phyloP scores from a whole-genome alignment of 768 basidiomycete species.

The Phylloporus arenicola region DNA sequence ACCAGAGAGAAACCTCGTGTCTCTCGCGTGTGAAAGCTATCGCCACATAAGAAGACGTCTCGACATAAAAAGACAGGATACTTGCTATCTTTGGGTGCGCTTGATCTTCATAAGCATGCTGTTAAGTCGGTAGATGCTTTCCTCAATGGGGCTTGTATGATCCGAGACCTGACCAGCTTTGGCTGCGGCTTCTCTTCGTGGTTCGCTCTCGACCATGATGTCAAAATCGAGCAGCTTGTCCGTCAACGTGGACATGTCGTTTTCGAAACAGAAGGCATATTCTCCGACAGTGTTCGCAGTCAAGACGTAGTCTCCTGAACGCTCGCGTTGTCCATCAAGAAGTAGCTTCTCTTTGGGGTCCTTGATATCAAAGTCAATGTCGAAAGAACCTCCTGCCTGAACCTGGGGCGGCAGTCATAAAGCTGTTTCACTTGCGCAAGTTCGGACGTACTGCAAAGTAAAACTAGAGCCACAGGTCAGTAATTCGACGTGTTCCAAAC shows the following conservation, averaged over 20 bases:
- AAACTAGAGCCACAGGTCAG: slow-evolving; percentile 49
- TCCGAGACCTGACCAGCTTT: slow-evolving; percentile 86
- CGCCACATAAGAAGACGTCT: slow-evolving; percentile 1
- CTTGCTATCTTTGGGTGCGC: slow-evolving; percentile 90
- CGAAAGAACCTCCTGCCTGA: slow-evolving; percentile 96
- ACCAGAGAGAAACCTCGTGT: slow-evolving; percentile 92
- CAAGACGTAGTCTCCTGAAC: slow-evolving; percentile 95
- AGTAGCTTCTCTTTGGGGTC: slow-evolving; percentile 86
- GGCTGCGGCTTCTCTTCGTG: slow-evolving; percentile 81
- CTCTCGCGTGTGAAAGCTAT: slow-evolving; percentile 90
- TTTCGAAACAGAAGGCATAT: slow-evolving; percentile 96
- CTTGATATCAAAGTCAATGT: slow-evolving; percentile 89
- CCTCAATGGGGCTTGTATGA: slow-evolving; percentile 90
- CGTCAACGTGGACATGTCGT: slow-evolving; percentile 91
- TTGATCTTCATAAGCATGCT: slow-evolving; percentile 86
- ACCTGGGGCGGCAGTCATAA: slow-evolving; percentile 44
- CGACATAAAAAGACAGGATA: slow-evolving; percentile 10
- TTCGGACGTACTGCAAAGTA: slow-evolving; percentile 81
- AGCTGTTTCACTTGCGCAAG: not conserved
- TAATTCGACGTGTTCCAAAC: not conserved
- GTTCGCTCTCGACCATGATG: slow-evolving; percentile 99
- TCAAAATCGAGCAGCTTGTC: slow-evolving; percentile 94
- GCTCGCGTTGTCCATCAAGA: slow-evolving; percentile 82
- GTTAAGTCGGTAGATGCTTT: slow-evolving; percentile 89
- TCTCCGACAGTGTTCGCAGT: slow-evolving; percentile 90